A percentile compares a stretch with the other conserved stretches of the same genome.
Evolutionary conservation across 2,329 filamentous ascomycete species (phyloP).

Genomic region (Sordariomycetes sp.): DNA sequence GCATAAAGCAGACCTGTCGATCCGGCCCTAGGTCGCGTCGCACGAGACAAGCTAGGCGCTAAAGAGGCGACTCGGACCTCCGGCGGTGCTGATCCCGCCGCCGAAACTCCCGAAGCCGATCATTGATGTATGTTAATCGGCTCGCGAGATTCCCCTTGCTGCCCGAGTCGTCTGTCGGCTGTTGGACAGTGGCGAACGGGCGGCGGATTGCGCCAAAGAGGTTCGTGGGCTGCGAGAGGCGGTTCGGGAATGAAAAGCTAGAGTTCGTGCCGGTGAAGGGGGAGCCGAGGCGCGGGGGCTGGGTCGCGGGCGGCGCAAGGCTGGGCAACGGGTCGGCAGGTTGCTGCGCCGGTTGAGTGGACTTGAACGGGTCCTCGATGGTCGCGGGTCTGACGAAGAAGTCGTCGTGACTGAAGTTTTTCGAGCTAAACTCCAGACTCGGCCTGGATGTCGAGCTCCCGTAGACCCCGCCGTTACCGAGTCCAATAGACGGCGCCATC

Average conservation of each 20-base stretch:
- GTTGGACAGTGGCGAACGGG: constrained; percentile 45
- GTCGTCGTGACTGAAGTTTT: constrained; percentile 18
- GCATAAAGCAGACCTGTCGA: background rate
- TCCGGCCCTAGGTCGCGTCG: background rate
- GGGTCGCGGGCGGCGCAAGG: constrained; percentile 15
- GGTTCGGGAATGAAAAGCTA: constrained; percentile 49
- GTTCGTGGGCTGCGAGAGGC: constrained; percentile 31
- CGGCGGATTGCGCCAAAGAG: constrained; percentile 29
- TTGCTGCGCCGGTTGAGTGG: constrained; percentile 7
- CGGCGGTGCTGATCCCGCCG: constrained; percentile 24
- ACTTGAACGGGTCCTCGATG: constrained; percentile 23
- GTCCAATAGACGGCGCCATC: constrained; percentile 22
- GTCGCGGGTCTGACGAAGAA: constrained; percentile 27
- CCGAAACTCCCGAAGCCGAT: constrained; percentile 40
- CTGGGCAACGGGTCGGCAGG: constrained; percentile 8
- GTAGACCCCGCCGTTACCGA: constrained; percentile 11
- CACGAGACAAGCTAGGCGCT: constrained; percentile 9
- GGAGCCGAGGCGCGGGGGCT: constrained; percentile 40
- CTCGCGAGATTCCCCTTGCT: constrained; percentile 30
- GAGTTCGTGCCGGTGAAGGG: constrained; percentile 37
- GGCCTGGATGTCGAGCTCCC: constrained; percentile 10
- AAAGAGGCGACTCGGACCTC: constrained; percentile 36
- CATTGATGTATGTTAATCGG: constrained; percentile 43
- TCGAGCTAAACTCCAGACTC: constrained; percentile 20
- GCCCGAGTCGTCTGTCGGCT: constrained; percentile 20